phyloP scores from a whole-genome alignment of 495 filamentous ascomycete genomes.

The Penicillium flavigenum region DNA sequence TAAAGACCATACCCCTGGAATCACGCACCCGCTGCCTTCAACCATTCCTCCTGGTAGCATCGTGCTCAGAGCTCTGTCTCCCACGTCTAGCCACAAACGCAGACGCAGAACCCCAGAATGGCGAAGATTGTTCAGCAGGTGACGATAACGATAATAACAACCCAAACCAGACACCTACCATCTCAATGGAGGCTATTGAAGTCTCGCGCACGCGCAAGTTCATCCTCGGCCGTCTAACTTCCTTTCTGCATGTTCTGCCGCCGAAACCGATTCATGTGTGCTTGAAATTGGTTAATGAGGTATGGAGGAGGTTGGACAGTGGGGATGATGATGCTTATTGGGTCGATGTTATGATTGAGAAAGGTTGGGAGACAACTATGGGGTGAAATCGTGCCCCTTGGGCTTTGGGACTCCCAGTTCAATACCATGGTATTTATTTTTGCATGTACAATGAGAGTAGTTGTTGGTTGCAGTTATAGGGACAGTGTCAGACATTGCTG shows the following conservation, averaged over 20 bases:
- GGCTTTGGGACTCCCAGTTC: not conserved
- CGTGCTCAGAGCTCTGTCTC: constrained; percentile 50
- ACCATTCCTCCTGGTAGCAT: constrained; percentile 53
- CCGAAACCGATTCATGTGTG: constrained; percentile 54
- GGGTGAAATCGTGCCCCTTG: constrained; percentile 32
- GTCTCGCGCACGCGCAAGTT: constrained; percentile 46
- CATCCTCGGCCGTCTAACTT: constrained; percentile 47
- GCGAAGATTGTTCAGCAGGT: not conserved
- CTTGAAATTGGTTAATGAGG: constrained; percentile 48
- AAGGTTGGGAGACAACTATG: constrained; percentile 59
- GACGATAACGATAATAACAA: constrained; percentile 12
- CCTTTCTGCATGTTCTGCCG: constrained; percentile 49
- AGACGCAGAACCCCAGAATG: not conserved
- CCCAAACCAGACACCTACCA: constrained; percentile 23
- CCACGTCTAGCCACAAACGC: constrained; percentile 18
- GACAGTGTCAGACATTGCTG: not conserved
- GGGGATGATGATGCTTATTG: constrained; percentile 45
- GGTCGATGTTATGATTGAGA: constrained; percentile 60
- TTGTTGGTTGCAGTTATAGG: not conserved
- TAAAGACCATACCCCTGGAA: constrained; percentile 51
- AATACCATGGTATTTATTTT: not conserved
- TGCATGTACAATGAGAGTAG: not conserved
- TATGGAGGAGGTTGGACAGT: constrained; percentile 51
- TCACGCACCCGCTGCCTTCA: constrained; percentile 57
- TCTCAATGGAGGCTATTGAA: constrained; percentile 50